Percentiles rank a stretch among this genome's conserved stretches.
Evolutionary conservation across 1,139 yeast species (phyloP).

Genomic region (Geotrichum phurueaensis): DNA sequence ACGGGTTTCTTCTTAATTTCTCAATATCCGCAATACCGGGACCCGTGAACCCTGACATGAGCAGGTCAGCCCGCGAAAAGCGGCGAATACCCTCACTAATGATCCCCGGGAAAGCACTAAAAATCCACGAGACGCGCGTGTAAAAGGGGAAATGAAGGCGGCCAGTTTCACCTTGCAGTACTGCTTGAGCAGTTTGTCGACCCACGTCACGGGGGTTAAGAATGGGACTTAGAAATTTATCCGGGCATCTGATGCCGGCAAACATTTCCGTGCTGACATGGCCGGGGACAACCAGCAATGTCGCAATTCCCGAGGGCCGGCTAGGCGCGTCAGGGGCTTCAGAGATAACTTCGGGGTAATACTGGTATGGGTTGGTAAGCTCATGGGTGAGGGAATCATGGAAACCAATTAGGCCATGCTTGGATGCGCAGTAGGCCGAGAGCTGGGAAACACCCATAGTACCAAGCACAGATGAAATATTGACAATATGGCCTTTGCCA

Average conservation of each 20-base stretch:
- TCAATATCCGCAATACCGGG: background rate
- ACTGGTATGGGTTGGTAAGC: conserved; percentile 34
- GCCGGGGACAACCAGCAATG: conserved; percentile 76
- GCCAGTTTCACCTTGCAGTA: conserved; percentile 58
- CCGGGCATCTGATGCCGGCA: conserved; percentile 61
- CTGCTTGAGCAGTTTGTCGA: conserved; percentile 44
- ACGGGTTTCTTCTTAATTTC: no score
- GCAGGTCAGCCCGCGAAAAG: background rate
- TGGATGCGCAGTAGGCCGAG: conserved; percentile 75
- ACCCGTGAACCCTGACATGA: background rate
- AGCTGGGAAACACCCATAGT: conserved; percentile 63
- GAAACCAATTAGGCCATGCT: conserved; percentile 70
- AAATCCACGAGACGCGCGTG: conserved; percentile 43
- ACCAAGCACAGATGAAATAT: conserved; percentile 53
- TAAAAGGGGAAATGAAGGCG: conserved; percentile 68
- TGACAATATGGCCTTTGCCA: conserved; percentile 10
- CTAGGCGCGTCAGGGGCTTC: background rate
- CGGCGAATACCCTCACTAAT: conserved; percentile 1
- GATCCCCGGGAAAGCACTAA: conserved; percentile 11
- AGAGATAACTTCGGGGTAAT: background rate
- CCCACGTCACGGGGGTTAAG: conserved; percentile 63
- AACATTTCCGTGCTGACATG: conserved; percentile 70
- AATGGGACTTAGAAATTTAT: conserved; percentile 67
- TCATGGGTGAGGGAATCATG: conserved; percentile 76
- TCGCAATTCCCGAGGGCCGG: conserved; percentile 48